Evolutionary conservation across 257 asterid genomes (phyloP), one percentile per base, ranked within the genome.

Genomic region (Vinca minor): DNA sequence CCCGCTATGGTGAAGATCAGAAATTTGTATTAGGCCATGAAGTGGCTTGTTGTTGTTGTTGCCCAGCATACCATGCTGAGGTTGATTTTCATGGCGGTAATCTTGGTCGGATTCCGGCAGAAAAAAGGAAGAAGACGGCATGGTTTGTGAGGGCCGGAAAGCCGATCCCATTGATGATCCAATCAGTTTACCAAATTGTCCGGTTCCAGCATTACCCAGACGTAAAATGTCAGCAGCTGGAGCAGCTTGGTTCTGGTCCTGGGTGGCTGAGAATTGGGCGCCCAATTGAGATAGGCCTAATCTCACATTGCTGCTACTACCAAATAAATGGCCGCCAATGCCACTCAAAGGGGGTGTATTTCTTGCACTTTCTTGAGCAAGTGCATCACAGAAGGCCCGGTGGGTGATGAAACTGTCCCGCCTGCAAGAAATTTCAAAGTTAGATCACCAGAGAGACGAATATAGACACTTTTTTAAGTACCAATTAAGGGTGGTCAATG

Each of bases 351-450:
- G 32, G 4, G 89, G 72, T 39, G 88, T 79, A 58, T 76, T 83
- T 8, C 91, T 76, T 3, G 91, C 93, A 62, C 80, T 81, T 69
- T 89, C 96, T 31, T 89, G 93, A 15, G 95, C 91, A 0, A 89
- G 74, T 6, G 95, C 96, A 62, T 89, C 96, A 61, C 96, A 89
- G 65, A 89, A 89, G 1, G 96, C 96, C 31, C 96, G 71, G 41
- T 89, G 96, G 0, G 96, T 89, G 74, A 89, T 80, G 78, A 86
- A 89, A 57, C 95, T 89, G 52, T 86, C 95, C 7, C 93, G 84
- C 86, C 95, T 89, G 84, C 57, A 58, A 63, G 4, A 18, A 31
- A n/a, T n/a, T n/a, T n/a, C n/a, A n/a, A n/a, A n/a, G n/a, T n/a
- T n/a, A n/a, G n/a, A n/a, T n/a, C n/a, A n/a, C n/a, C n/a, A n/a